phyloP scores from a whole-genome alignment of 352 stramenopile genomes.

The Globisporangium nunn region DNA sequence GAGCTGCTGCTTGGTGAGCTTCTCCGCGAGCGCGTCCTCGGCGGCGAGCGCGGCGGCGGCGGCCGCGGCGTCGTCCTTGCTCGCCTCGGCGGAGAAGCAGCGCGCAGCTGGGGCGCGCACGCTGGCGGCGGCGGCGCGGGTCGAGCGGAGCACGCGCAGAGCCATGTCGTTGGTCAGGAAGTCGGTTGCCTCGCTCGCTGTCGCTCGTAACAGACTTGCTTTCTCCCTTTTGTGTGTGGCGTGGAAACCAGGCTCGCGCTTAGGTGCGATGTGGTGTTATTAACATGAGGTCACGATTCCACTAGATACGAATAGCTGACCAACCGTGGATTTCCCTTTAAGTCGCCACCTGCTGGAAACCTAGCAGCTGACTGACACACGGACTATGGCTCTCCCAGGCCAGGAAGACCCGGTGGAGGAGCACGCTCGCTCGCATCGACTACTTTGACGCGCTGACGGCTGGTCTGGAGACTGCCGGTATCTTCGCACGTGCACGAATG shows the following conservation, averaged over 20 bases:
- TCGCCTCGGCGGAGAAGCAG: slow-evolving; percentile 39
- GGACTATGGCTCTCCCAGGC: no score
- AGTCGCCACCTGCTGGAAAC: no score
- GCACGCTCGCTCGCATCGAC: no score
- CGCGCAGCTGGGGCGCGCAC: slow-evolving; percentile 16
- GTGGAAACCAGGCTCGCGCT: background rate
- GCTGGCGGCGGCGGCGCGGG: slow-evolving; percentile 16
- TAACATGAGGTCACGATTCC: background rate
- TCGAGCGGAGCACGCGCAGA: slow-evolving; percentile 32
- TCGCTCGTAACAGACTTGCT: background rate
- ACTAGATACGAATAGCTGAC: background rate
- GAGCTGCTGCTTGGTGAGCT: slow-evolving; percentile 32
- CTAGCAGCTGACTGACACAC: no score
- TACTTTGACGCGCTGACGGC: no score
- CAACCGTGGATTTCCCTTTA: no score
- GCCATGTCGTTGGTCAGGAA: slow-evolving; percentile 21
- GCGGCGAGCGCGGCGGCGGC: slow-evolving; percentile 21
- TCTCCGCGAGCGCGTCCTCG: slow-evolving; percentile 41
- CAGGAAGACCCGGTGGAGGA: no score
- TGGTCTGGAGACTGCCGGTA: no score
- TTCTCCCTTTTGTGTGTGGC: background rate
- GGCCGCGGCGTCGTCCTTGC: slow-evolving; percentile 23
- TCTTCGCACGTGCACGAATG: no score
- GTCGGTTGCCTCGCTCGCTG: background rate
- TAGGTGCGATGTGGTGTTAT: background rate